Evolutionary conservation across 192 early-diverging fungal genomes (phyloP), one percentile per base, ranked within the genome.

Genomic region (Backusella tarrabulga): DNA sequence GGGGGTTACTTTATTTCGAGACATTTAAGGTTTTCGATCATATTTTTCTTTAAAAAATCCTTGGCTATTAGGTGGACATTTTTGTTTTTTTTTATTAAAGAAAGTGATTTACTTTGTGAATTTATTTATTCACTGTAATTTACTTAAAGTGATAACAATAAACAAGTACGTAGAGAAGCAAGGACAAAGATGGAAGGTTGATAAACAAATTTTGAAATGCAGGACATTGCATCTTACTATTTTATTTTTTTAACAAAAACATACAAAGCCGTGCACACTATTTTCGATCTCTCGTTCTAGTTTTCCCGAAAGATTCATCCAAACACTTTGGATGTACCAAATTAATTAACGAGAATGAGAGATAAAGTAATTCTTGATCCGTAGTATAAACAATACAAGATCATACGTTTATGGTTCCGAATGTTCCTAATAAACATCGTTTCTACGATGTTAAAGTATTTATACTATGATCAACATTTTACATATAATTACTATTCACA

Each of bases 401-500:
- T 6, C 15, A 50, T 19, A 17, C n/a, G 19, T 50, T 6, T 50
- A n/a, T 50, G 17, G 19, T 50, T 50, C 17, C 19, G 46, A 50
- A 50, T 50, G n/a, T 50, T 50, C 46, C 17, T 50, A n/a, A 50
- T 50, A 50, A 50, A n/a, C 46, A 50, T 50, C 19, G 19, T 50
- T n/a, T n/a, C n/a, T n/a, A 19, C 6, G 19, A 7, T 50, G 1
- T n/a, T 5, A 19, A 50, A 50, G 46, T 19, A 50, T 50, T 50
- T 50, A 21, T 50, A 68, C 36, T 36, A 7, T 36, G 34, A 68
- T 68, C 67, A 67, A 67, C 66, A 26, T 68, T 34, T 68, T 26
- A 68, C 67, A 68, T 34, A 68, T 17, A 68, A 32, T n/a, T 34
- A 68, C 67, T 67, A 67, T 67, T 67, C 66, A 34, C 34, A 32